Conservation (phyloP, 176 grass and related monocot genomes). For the Oryza officinalis region DNA sequence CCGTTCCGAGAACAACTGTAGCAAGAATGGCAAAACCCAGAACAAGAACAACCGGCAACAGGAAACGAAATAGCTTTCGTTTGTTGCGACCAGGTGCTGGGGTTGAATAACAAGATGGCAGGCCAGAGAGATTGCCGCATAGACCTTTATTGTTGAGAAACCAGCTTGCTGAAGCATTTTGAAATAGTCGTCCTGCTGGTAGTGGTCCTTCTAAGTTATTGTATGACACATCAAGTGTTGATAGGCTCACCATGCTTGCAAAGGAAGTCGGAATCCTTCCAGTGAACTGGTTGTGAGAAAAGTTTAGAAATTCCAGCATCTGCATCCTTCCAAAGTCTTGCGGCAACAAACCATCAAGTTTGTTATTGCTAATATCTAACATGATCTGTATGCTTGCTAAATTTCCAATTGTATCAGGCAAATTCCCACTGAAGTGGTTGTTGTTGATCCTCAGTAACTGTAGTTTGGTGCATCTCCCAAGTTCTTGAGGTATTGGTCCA, state of each 20-base stretch:
- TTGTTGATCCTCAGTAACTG: neutral
- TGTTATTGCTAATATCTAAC: conserved; percentile 48
- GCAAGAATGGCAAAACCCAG: neutral
- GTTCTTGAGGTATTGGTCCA: neutral
- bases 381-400: conserved; percentile 9
- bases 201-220: conserved; percentile 49
- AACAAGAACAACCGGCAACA: neutral
- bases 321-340: neutral
- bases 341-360: conserved; percentile 27
- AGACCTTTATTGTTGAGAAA: conserved; percentile 35
- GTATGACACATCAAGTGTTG: conserved; percentile 44
- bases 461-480: neutral
- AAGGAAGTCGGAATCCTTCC: conserved; percentile 33
- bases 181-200: neutral
- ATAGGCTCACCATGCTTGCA: conserved; percentile 30
- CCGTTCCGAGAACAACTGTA: neutral
- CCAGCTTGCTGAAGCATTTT: neutral
- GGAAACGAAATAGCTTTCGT: neutral
- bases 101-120: neutral
- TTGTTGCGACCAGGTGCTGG: neutral
- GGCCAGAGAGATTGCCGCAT: conserved; percentile 17
- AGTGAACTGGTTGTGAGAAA: conserved; percentile 49
- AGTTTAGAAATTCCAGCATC: conserved; percentile 38
- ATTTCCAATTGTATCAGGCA: conserved; percentile 43
- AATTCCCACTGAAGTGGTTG: conserved; percentile 27